Evolutionary conservation across 805 yeast genomes (phyloP), one percentile per base, ranked within the genome.

Genomic region (Maudiozyma saulgeensis): DNA sequence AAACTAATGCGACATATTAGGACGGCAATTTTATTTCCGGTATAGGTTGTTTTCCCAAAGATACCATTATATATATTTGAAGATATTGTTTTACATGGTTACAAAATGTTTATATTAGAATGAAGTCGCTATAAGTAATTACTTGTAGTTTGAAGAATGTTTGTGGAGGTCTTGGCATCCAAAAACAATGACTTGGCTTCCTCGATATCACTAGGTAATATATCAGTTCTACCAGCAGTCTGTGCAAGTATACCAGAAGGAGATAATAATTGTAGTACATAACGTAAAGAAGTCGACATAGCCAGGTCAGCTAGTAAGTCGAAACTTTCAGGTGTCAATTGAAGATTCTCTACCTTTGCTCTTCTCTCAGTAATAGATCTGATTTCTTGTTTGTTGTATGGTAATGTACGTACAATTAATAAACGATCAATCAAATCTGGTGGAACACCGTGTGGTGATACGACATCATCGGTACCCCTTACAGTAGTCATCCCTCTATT

Each of bases 391-490:
- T 76, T 80, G 52, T 75, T 75, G 73, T 93, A 93, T n/a, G 95
- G 89, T 53, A 87, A 74, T 5, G 99, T 93, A 68, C 95, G 82
- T 44, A 93, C 89, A 61, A 93, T 93, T 58, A 93, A 79, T 55
- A 91, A 73, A 57, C 99, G 76, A 69, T 93, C 99, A 52, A 90
- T 75, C 64, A 93, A 76, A 72, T 93, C 99, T 12, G 96, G 84
- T 31, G 99, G 99, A 54, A 91, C 81, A 38, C 99, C 99, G 66
- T 93, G 99, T 43, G 99, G 97, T 18, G 96, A 83, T 51, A 78
- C 78, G 44, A 81, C 75, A 60, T 84, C 95, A 52, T 81, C 87
- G 6, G 96, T 84, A 42, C 99, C 99, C 58, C 95, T 80, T 25
- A 95, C 85, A 2, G 88, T 80, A 7, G 96, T 86, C 72, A 87